Base-by-base conservation (phyloP, 306 rosid genomes). In the Quercus mongolica region DNA sequence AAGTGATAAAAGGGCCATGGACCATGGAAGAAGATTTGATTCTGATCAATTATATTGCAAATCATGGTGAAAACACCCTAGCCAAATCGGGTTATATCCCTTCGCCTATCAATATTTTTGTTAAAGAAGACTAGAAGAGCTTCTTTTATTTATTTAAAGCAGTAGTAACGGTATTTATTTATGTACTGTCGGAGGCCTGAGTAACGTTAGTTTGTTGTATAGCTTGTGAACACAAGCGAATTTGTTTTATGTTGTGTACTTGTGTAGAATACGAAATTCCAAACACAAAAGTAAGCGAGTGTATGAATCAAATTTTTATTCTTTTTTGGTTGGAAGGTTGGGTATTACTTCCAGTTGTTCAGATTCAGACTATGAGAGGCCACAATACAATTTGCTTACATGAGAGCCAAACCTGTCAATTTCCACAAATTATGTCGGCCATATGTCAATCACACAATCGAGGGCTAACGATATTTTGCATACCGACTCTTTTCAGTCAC, bases 1-100 rank as follows among this genome's bases (percentile, higher is more conserved):
- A 93, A 83, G 94, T 93, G 82, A 87, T 97, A 82, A 95, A 95
- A 82, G 99, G 98, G 70, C 99, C 99, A 61, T 93, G 98, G 98
- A 91, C 99, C 21, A 82, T 90, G 92, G 99, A 93, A 86, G 99
- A 95, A 80, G 99, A 95, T 67, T 80, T 91, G 90, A 93, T 93
- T 88, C 86, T 95, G 76, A 91, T 95, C 13, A 93, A 90, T 88
- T 91, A 93, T 71, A 93, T 95, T 31, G 96, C 99, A 11, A 95
- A 90, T 83, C 99, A 95, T 23, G 98, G 99, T 61, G 99, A 95
- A 90, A 95, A 95, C 74, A 86, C 93, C 78, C 86, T 93, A 44
- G 98, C 99, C 85, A 93, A 90, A 82, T 85, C 99, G 74, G 97
- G 99, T 98, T 95, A 91, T 74, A 15, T 30, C 69, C 4, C 46